Evolutionary conservation across 2,329 filamentous ascomycete species (phyloP), one percentile per base, ranked within the genome.

Genomic region (Fusarium decemcellulare): DNA sequence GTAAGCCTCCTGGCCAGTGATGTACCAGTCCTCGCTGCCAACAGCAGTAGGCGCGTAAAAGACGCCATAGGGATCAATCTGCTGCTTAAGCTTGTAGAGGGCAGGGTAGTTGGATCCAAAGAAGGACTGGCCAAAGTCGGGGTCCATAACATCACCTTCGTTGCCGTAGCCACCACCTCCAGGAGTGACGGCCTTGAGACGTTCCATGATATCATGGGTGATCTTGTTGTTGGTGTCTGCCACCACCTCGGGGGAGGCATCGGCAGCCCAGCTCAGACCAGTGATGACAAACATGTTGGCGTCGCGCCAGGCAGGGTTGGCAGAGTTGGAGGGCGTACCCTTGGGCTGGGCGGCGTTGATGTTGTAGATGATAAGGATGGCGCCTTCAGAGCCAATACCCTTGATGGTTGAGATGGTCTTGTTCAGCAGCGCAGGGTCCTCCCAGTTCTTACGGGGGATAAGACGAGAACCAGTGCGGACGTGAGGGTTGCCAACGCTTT

Each of bases 301-400:
- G 23, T 78, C 76, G 30, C 82, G 75, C 79, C 82, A 84, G 2
- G 80, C 80, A 1, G 82, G 81, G 62, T 82, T 82, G 6, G 81
- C 67, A 1, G 81, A 80, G 61, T 76, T 80, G 61, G 80, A 72
- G 27, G 80, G 69, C 27, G 72, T 75, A 8, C 65, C 61, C 32
- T 68, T 74, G 5, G 54, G 63, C 36, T 64, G 60, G 11, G 63
- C 68, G 2, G 68, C 73, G 18, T 68, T 70, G 59, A 70, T 70
- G n/a, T 70, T 70, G 27, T 68, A 70, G 12, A 68, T 50, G 8
- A 70, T 44, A 8, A 70, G 18, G 4, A 68, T 6, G 11, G 52
- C 68, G 12, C 63, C 68, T 2, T 68, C 67, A 2, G 56, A 14
- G 4, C 56, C 43, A 1, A 68, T 65, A 7, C 63, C 18, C 40